phyloP scores from a whole-genome alignment of 73 alveolate species.

The Paramecium bursaria region DNA sequence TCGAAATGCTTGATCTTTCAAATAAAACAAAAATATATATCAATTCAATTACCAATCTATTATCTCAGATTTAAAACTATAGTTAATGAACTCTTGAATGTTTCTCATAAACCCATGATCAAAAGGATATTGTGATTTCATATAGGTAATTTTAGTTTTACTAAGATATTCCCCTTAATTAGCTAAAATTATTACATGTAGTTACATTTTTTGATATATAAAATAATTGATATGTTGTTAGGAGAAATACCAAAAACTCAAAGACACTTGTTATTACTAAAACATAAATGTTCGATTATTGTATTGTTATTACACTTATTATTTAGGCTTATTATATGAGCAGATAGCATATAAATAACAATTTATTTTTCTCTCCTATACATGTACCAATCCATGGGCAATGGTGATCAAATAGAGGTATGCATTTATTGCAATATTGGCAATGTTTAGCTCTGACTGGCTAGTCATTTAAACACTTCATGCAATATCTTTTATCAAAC shows the following conservation, averaged over 20 bases:
- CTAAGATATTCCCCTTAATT: constrained; percentile 58
- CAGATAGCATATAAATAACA: constrained; percentile 4
- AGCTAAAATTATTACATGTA: constrained; percentile 28
- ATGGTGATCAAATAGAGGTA: constrained; percentile 95
- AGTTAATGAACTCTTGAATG: not conserved
- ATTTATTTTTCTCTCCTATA: constrained; percentile 87
- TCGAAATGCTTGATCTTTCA: no score
- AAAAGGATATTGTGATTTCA: constrained; percentile 1
- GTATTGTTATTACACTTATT: not conserved
- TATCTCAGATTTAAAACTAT: not conserved
- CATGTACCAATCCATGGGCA: constrained; percentile 96
- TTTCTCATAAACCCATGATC: constrained; percentile 34
- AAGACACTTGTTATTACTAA: not conserved
- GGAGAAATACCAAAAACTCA: not conserved
- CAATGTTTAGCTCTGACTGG: constrained; percentile 90
- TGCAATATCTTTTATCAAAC: constrained; percentile 75
- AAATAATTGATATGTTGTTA: constrained; percentile 4
- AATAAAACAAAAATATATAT: constrained; percentile 10
- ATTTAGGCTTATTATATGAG: constrained; percentile 2
- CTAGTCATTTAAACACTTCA: constrained; percentile 79
- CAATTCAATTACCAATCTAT: constrained; percentile 36
- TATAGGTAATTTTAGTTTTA: constrained; percentile 23
- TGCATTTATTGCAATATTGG: constrained; percentile 89
- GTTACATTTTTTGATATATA: constrained; percentile 28
- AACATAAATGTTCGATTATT: not conserved